Evolutionary conservation across 768 basidiomycete genomes (phyloP), one percentile per base, ranked within the genome.

Genomic region (Mycena olivaceomarginata): DNA sequence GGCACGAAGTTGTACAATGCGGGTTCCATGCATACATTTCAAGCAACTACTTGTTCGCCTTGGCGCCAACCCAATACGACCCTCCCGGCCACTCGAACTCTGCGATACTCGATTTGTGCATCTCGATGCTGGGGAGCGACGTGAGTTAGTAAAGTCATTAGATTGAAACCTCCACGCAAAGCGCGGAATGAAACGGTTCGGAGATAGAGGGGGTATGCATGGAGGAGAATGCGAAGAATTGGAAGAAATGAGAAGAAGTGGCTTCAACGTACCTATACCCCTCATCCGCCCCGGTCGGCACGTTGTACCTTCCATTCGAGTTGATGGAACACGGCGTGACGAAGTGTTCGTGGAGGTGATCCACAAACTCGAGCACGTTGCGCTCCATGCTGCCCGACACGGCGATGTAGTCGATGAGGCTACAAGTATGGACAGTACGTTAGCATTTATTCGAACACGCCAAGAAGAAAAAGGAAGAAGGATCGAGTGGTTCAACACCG

Each of bases 281-380:
- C 80, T 96, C 97, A 20, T 89, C 85, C 0, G 95, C 88, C 80
- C 95, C 92, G 73, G 80, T 86, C 0, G 97, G 97, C 5, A 98
- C 95, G 80, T 97, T 97, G 85, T 98, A 99, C 53, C 96, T 89
- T 53, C 97, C 98, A 18, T 90, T 90, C 2, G 86, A 77, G 86
- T 98, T 98, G 87, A 99, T 96, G 20, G 96, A 94, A 81, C 95
- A 96, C 2, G 97, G 97, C 76, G 93, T 93, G 57, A 94, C 87
- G 86, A 98, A 99, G 83, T 98, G 96, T 82, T 99, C 97, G 85
- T 99, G 98, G 51, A 99, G 89, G 84, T 98, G 98, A 83, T 97
- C 94, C 43, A 94, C 95, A 78, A 92, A 96, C 85, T 97, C 97
- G 53, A 99, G 93, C 5, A 98, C 98, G 83, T 99, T 98, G 66